Percentiles rank a stretch among this genome's conserved stretches.
Evolutionary conservation across 2,329 filamentous ascomycete species (phyloP).

Genomic region (Pseudopithomyces maydicus): DNA sequence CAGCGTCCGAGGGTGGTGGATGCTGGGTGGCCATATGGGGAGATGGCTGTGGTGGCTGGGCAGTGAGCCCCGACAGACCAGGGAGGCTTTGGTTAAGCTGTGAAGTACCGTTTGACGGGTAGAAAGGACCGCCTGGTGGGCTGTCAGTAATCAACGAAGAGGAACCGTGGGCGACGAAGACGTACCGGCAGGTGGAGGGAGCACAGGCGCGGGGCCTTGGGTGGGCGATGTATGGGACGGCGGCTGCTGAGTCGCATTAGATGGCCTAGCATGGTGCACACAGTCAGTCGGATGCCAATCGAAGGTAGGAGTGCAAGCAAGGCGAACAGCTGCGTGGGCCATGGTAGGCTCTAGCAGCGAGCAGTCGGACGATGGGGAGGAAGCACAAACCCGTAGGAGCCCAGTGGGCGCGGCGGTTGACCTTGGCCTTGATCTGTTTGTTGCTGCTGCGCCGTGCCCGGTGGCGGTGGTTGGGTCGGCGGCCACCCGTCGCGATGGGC

Average conservation of each 20-base stretch:
- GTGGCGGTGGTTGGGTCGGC: constrained; percentile 51
- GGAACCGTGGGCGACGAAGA: constrained; percentile 15
- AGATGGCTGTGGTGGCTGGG: constrained; percentile 50
- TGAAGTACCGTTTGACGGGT: constrained; percentile 43
- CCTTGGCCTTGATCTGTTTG: constrained; percentile 42
- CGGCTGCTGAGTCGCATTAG: constrained; percentile 38
- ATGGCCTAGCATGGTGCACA: constrained; percentile 27
- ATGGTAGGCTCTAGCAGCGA: constrained; percentile 17
- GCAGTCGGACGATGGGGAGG: constrained; percentile 1
- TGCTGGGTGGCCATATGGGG: constrained; percentile 43
- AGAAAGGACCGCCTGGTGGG: constrained; percentile 43
- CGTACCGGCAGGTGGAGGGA: constrained; percentile 48
- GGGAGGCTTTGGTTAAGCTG: constrained; percentile 51
- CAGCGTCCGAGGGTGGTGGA: constrained; percentile 43
- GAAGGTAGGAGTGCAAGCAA: constrained; percentile 14
- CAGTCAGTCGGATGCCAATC: constrained; percentile 24
- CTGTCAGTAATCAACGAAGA: constrained; percentile 21
- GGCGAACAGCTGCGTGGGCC: constrained; percentile 21
- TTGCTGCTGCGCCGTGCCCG: constrained; percentile 55
- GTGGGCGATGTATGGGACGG: constrained; percentile 41
- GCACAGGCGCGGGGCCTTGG: constrained; percentile 42
- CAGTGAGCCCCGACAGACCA: constrained; percentile 49
- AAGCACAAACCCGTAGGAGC: constrained; percentile 42
- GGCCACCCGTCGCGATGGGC: constrained; percentile 49
- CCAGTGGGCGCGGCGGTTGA: constrained; percentile 40